phyloP scores from a whole-genome alignment of 495 filamentous ascomycete genomes.

The Tuber microsphaerosporum region DNA sequence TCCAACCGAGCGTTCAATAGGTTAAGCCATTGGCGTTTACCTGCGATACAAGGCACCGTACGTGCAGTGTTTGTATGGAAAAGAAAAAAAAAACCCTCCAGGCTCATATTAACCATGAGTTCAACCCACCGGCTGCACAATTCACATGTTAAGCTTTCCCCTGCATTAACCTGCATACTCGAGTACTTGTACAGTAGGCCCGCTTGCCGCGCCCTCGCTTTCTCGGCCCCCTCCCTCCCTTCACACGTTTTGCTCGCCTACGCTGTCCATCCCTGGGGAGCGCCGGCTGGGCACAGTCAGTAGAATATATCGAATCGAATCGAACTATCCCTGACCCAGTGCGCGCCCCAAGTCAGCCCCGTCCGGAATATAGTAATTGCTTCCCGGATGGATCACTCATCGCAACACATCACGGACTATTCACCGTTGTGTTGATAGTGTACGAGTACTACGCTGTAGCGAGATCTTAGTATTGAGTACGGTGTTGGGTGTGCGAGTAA shows the following conservation, averaged over 20 bases:
- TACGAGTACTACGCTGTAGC: not conserved
- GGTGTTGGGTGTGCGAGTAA: not conserved
- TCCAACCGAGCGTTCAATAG: not conserved
- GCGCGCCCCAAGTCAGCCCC: not conserved
- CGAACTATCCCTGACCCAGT: not conserved
- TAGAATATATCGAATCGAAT: too few species aligned
- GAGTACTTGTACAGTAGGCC: not conserved
- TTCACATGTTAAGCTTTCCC: not conserved
- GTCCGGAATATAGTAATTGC: constrained; percentile 2
- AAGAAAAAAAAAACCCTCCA: too few species aligned
- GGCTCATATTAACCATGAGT: not conserved
- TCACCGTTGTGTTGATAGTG: not conserved
- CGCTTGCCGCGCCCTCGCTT: not conserved
- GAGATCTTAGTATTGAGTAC: not conserved
- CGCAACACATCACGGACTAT: not conserved
- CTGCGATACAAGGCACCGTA: too few species aligned
- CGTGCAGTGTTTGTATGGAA: not conserved
- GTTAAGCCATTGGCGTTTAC: not conserved
- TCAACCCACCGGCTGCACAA: not conserved
- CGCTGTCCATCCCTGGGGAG: too few species aligned
- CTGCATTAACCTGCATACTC: not conserved
- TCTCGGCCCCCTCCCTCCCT: not conserved
- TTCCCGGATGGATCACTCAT: not conserved
- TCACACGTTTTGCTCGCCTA: not conserved
- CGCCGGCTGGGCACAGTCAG: too few species aligned